Conservation (phyloP, 23 red algal species). For the Gracilaria vermiculophylla region DNA sequence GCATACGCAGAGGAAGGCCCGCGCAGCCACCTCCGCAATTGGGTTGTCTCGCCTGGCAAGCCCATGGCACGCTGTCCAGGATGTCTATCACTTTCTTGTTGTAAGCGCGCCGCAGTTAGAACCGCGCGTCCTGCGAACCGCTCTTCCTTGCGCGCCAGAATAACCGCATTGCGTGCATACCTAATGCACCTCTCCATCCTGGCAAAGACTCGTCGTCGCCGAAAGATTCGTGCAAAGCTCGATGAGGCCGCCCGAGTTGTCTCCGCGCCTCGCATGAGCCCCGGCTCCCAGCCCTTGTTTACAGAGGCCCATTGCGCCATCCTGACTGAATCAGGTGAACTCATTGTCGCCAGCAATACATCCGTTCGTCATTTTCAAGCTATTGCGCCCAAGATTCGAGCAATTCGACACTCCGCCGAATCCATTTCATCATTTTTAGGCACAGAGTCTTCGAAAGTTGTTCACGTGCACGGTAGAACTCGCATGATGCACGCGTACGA, state of each 20-base stretch:
- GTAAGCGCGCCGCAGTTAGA: neutral
- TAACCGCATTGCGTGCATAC: neutral
- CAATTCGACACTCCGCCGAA: slow-evolving; percentile 23
- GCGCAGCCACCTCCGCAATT: too few relatives aligned
- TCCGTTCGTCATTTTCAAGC: slow-evolving; percentile 35
- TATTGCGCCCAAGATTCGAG: slow-evolving; percentile 42
- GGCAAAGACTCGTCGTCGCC: slow-evolving; percentile 49
- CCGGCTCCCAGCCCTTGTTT: slow-evolving; percentile 19
- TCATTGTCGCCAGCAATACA: slow-evolving; percentile 42
- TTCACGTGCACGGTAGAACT: slow-evolving; percentile 30
- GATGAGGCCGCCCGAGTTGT: slow-evolving; percentile 48
- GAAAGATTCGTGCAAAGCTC: slow-evolving; percentile 62
- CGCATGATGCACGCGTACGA: slow-evolving; percentile 39
- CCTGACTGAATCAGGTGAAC: slow-evolving; percentile 28
- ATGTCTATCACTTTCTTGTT: neutral
- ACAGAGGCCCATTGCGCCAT: slow-evolving; percentile 46
- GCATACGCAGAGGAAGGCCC: too few relatives aligned
- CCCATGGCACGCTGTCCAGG: neutral
- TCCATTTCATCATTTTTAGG: slow-evolving; percentile 27
- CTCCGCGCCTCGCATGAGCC: slow-evolving; percentile 15
- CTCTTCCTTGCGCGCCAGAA: neutral
- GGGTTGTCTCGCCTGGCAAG: too few relatives aligned
- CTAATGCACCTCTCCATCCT: slow-evolving; percentile 46
- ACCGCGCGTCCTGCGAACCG: neutral
- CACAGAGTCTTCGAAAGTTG: neutral